Conservation (phyloP, 2,329 filamentous ascomycete genomes). For the Aspergillus sp. region DNA sequence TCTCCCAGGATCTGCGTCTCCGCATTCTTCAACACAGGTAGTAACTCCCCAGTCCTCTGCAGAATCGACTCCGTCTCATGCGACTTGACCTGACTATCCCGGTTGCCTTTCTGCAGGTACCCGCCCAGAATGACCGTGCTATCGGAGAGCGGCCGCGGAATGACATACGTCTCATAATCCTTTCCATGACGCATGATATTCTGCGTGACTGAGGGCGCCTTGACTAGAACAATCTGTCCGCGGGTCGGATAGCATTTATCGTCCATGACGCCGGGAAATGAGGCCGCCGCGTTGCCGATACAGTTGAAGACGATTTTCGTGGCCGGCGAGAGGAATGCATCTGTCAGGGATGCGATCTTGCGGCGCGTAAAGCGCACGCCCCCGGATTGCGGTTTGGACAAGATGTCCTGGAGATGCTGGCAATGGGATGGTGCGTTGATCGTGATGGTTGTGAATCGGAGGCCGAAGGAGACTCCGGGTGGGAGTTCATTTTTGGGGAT, state of each 20-base stretch:
- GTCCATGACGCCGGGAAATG: slow-evolving; percentile 39
- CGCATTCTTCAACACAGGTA: slow-evolving; percentile 26
- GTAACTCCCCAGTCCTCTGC: slow-evolving; percentile 33
- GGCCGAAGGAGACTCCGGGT: slow-evolving; percentile 33
- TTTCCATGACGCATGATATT: slow-evolving; percentile 44
- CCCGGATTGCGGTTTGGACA: slow-evolving; percentile 7
- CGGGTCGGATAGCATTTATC: slow-evolving; percentile 43
- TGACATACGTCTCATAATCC: slow-evolving; percentile 44
- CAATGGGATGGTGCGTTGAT: slow-evolving; percentile 43
- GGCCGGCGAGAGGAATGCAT: neutral
- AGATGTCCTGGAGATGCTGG: slow-evolving; percentile 24
- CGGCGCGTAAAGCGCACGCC: slow-evolving; percentile 6
- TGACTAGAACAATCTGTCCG: slow-evolving; percentile 41
- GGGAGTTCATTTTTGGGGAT: slow-evolving; percentile 10
- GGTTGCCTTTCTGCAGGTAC: slow-evolving; percentile 27
- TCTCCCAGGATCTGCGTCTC: slow-evolving; percentile 37
- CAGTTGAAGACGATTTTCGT: slow-evolving; percentile 9
- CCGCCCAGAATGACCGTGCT: slow-evolving; percentile 41
- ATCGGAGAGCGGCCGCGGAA: slow-evolving; percentile 38
- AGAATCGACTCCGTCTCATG: slow-evolving; percentile 42
- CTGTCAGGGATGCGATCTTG: neutral
- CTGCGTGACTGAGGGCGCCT: slow-evolving; percentile 32
- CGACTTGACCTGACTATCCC: slow-evolving; percentile 12
- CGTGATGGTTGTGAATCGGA: slow-evolving; percentile 39
- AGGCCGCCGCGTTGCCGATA: slow-evolving; percentile 36